Conservation (phyloP, 176 grass and related monocot genomes). For the Avena insularis region DNA sequence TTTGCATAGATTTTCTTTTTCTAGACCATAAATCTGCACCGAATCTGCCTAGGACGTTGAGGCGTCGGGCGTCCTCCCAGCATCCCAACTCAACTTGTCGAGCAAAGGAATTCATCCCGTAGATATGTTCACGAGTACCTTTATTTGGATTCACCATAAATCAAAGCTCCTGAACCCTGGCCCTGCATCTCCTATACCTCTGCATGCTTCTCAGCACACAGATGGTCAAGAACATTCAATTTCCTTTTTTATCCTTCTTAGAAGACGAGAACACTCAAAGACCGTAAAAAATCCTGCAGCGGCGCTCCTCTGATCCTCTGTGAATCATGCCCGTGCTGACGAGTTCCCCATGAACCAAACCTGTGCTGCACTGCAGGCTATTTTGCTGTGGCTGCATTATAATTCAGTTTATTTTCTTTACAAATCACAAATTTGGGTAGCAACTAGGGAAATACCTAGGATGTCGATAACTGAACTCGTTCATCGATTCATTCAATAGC, state of each 20-base stretch:
- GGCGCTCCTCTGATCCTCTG: not conserved
- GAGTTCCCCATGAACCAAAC: not conserved
- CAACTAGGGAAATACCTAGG: no score
- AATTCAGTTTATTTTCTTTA: no score
- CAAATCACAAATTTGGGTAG: no score
- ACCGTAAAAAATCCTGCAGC: not conserved
- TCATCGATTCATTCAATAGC: not conserved
- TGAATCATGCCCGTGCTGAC: not conserved
- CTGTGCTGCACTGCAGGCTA: not conserved
- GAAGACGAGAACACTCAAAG: not conserved
- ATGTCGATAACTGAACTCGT: no score
- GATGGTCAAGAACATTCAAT: not conserved
- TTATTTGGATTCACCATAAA: not conserved
- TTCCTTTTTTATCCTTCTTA: not conserved
- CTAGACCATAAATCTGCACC: no score
- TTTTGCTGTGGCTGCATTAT: no score
- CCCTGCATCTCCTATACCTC: no score
- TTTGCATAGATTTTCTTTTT: not conserved
- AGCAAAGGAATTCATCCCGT: not conserved
- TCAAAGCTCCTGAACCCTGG: not conserved
- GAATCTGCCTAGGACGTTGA: not conserved
- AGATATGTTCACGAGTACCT: not conserved
- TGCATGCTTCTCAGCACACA: not conserved
- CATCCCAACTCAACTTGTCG: conserved; percentile 17
- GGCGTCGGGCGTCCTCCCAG: not conserved